A percentile compares a stretch with the other conserved stretches of the same genome.
Evolutionary conservation across 176 grass and related monocot species (phyloP).

Genomic region (Rhynchospora breviuscula): DNA sequence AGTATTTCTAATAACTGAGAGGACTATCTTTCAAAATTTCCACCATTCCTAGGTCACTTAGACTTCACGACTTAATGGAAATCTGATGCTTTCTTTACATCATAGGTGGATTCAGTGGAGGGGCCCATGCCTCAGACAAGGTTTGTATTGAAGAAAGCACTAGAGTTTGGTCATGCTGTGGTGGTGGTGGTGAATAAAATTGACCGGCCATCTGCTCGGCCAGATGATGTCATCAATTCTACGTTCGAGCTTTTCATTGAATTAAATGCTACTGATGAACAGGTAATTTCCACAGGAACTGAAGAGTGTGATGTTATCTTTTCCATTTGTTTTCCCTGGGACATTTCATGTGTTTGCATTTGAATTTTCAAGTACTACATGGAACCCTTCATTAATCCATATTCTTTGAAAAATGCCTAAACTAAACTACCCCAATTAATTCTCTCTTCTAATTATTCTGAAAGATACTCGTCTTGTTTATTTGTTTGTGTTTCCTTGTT

Average conservation of each 20-base stretch:
- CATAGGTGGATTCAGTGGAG: constrained; percentile 96
- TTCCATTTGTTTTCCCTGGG: not conserved
- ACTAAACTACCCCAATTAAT: no score
- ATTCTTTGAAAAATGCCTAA: not conserved
- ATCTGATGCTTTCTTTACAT: not conserved
- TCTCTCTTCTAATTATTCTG: not conserved
- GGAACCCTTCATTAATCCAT: not conserved
- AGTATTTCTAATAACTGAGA: not conserved
- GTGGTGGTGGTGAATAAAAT: constrained; percentile 98
- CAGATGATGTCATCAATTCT: constrained; percentile 93
- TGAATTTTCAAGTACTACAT: not conserved
- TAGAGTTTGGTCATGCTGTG: constrained; percentile 97
- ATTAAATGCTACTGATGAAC: constrained; percentile 96
- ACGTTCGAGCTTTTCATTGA: constrained; percentile 99
- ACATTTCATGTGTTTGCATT: not conserved
- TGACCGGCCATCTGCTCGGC: constrained; percentile 77
- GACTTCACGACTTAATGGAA: not conserved
- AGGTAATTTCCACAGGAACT: constrained; percentile 34
- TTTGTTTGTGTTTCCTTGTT: no score
- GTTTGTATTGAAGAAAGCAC: constrained; percentile 97
- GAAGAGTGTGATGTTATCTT: not conserved
- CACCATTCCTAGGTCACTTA: not conserved
- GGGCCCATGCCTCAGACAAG: constrained; percentile 99
- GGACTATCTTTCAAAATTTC: not conserved
- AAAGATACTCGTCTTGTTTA: not conserved